A percentile compares a stretch with the other conserved stretches of the same genome.
Evolutionary conservation across 1,139 yeast genomes (phyloP).

Genomic region (Candida sp.): DNA sequence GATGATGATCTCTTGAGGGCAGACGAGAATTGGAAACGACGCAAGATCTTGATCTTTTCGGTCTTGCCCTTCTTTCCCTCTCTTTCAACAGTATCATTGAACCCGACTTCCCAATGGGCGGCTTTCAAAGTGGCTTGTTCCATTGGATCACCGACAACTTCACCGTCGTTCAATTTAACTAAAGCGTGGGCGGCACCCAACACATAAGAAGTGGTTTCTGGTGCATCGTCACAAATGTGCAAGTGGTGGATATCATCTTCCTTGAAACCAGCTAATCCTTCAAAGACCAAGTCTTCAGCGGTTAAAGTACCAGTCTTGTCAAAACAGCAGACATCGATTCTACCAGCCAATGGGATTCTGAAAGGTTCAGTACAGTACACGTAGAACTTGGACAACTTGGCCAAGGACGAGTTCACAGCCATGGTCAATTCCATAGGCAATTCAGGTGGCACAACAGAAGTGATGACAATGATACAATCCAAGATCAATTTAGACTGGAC

Average conservation of each 20-base stretch:
- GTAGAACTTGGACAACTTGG: slow-evolving; percentile 85
- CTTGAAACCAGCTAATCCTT: slow-evolving; percentile 91
- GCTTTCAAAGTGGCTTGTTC: slow-evolving; percentile 95
- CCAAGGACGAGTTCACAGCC: slow-evolving; percentile 94
- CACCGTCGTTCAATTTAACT: slow-evolving; percentile 94
- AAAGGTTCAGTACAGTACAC: slow-evolving; percentile 99
- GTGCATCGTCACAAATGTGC: slow-evolving; percentile 59
- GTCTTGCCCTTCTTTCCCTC: slow-evolving; percentile 31
- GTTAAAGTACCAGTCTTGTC: slow-evolving; percentile 99
- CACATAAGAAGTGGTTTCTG: slow-evolving; percentile 70
- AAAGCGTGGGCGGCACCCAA: slow-evolving; percentile 97
- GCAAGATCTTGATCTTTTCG: slow-evolving; percentile 72
- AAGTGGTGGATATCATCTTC: slow-evolving; percentile 59
- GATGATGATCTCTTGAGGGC: slow-evolving; percentile 96
- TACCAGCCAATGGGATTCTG: slow-evolving; percentile 97
- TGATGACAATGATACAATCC: slow-evolving; percentile 94
- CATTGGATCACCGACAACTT: slow-evolving; percentile 99
- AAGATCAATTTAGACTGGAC: slow-evolving; percentile 90
- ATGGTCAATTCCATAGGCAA: slow-evolving; percentile 98
- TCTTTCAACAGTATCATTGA: slow-evolving; percentile 68
- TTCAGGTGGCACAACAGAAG: slow-evolving; percentile 99
- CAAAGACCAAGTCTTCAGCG: slow-evolving; percentile 95
- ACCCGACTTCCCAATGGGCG: slow-evolving; percentile 84
- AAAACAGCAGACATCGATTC: slow-evolving; percentile 98
- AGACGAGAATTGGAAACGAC: slow-evolving; percentile 97